Evolutionary conservation across 768 basidiomycete species (phyloP).

Genomic region (Neoboletus magnificus): DNA sequence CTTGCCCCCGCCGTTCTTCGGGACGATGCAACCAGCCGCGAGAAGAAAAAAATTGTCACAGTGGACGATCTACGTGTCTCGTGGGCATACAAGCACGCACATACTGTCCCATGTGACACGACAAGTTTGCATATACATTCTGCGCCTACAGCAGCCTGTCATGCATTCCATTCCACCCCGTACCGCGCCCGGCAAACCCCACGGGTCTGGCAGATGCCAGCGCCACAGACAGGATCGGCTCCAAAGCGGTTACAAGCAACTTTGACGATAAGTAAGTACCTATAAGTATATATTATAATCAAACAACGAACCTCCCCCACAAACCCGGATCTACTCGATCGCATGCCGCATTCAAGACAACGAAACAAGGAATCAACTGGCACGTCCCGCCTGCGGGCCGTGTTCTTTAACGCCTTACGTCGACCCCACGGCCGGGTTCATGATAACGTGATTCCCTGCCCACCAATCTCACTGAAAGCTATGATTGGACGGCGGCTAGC

Average conservation of each 20-base stretch:
- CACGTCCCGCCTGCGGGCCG: background rate
- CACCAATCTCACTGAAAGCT: no score
- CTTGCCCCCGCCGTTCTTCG: background rate
- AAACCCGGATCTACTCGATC: background rate
- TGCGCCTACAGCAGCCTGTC: background rate
- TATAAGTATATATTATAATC: background rate
- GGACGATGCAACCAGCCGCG: background rate
- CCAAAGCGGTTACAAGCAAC: background rate
- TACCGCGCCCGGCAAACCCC: background rate
- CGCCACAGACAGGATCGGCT: background rate
- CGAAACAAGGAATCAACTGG: no score
- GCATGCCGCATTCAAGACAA: background rate
- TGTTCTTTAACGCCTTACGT: background rate
- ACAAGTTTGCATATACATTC: background rate
- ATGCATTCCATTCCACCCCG: no score
- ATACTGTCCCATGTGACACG: background rate
- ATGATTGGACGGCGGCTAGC: no score
- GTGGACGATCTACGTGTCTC: background rate
- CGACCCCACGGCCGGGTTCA: background rate
- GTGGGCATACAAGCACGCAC: background rate
- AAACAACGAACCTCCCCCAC: background rate
- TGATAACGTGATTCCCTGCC: no score
- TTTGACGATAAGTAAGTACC: background rate
- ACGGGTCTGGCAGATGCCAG: background rate
- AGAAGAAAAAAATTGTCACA: background rate